Evolutionary conservation across 208 protist species (phyloP).

Genomic region (Angomonas ambiguus): DNA sequence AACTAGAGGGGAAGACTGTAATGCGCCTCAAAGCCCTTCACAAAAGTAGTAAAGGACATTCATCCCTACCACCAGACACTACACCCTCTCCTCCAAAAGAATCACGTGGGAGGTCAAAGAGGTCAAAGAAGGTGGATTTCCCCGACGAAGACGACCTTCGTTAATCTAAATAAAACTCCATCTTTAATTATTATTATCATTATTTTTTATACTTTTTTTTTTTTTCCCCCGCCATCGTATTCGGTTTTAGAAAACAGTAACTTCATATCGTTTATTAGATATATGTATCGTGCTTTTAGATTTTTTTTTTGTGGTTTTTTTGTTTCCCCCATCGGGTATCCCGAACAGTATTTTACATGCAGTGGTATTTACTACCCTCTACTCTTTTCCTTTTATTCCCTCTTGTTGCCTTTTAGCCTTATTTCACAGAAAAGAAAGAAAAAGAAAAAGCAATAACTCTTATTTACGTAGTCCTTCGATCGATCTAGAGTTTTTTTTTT

Average conservation of each 20-base stretch:
- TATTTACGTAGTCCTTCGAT: not conserved
- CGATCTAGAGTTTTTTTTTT: slow-evolving; percentile 12
- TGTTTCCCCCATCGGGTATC: too few relatives aligned
- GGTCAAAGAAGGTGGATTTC: not conserved
- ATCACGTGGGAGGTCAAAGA: not conserved
- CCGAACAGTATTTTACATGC: too few relatives aligned
- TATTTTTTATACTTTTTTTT: slow-evolving; percentile 1
- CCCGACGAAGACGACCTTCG: not conserved
- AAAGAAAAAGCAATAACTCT: not conserved
- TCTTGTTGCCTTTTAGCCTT: not conserved
- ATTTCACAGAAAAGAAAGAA: not conserved
- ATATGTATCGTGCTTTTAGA: not conserved
- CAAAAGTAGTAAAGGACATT: slow-evolving; percentile 16
- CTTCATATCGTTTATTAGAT: not conserved
- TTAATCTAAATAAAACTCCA: not conserved
- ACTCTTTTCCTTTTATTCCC: too few relatives aligned
- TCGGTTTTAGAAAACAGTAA: not conserved
- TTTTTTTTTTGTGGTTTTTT: slow-evolving; percentile 6
- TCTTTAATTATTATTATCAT: not conserved
- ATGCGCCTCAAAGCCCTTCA: slow-evolving; percentile 54
- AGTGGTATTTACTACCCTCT: too few relatives aligned
- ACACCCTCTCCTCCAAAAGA: not conserved
- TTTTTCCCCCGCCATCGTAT: not conserved
- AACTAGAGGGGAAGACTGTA: slow-evolving; percentile 56
- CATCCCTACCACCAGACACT: slow-evolving; percentile 16